Percentiles rank a stretch among this genome's conserved stretches.
Conservation (phyloP, 2,329 filamentous ascomycete species). For the Diplodia scrobiculata region DNA sequence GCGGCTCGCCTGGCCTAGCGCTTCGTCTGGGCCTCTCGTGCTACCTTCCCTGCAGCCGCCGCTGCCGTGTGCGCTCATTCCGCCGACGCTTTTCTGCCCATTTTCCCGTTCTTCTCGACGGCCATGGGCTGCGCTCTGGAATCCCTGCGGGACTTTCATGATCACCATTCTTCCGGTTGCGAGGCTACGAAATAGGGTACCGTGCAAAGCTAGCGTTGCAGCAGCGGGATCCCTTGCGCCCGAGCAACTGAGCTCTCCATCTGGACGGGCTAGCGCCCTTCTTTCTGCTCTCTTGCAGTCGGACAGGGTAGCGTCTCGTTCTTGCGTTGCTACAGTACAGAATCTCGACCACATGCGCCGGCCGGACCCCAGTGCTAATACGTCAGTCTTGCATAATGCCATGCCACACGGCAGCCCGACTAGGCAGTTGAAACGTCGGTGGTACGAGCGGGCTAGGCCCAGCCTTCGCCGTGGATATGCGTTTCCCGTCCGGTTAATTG, state of each 20-base stretch:
- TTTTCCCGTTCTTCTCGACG: background rate
- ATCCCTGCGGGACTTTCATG: background rate
- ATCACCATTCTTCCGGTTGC: conserved; percentile 19
- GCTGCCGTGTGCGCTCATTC: conserved; percentile 16
- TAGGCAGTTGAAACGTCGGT: background rate
- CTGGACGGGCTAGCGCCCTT: background rate
- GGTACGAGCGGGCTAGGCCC: background rate
- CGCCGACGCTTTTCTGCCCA: conserved; percentile 3
- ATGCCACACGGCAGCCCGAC: background rate
- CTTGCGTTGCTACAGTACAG: background rate
- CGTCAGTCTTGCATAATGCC: background rate
- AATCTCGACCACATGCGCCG: background rate
- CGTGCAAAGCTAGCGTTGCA: background rate
- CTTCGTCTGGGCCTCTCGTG: conserved; percentile 1
- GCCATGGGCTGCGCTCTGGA: background rate
- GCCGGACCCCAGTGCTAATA: background rate
- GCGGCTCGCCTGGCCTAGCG: no score
- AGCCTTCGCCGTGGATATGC: background rate
- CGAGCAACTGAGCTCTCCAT: background rate
- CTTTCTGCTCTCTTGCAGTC: background rate
- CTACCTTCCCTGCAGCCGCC: conserved; percentile 18
- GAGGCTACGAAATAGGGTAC: background rate
- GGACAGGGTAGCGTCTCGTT: background rate
- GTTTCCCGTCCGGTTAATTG: conserved; percentile 8
- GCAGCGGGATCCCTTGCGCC: conserved; percentile 10